Evolutionary conservation across 495 filamentous ascomycete species (phyloP).

Genomic region (Cladorrhinum samala): DNA sequence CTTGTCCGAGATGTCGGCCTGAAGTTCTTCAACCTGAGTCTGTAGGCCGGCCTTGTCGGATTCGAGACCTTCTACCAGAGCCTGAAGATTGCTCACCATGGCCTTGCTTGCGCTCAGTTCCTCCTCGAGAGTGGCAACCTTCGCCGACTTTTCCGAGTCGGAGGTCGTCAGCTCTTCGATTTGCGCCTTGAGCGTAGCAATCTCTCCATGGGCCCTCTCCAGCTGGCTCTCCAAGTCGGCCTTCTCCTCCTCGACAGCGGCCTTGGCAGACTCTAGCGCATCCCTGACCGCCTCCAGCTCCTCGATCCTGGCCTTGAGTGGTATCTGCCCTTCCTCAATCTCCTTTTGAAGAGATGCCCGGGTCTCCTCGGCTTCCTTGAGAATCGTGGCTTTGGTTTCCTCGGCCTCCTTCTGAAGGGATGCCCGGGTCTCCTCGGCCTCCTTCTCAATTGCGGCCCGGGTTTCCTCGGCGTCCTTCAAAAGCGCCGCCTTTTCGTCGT

Average conservation of each 20-base stretch:
- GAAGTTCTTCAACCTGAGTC: slow-evolving; percentile 25
- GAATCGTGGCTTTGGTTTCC: slow-evolving; percentile 7
- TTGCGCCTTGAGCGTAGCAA: slow-evolving; percentile 17
- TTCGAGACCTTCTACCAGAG: slow-evolving; percentile 28
- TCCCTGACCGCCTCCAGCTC: slow-evolving; percentile 36
- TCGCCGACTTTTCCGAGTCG: slow-evolving; percentile 16
- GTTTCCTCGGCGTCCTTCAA: slow-evolving; percentile 17
- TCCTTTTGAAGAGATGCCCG: slow-evolving; percentile 17
- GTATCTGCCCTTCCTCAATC: slow-evolving; percentile 16
- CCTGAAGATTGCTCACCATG: slow-evolving; percentile 14
- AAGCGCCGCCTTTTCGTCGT: slow-evolving; percentile 16
- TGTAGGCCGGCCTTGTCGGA: slow-evolving; percentile 32
- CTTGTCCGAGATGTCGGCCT: slow-evolving; percentile 14
- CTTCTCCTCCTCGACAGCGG: slow-evolving; percentile 30
- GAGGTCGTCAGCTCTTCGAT: slow-evolving; percentile 20
- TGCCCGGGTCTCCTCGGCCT: slow-evolving; percentile 18
- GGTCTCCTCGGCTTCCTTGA: slow-evolving; percentile 9
- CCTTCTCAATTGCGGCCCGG: slow-evolving; percentile 11
- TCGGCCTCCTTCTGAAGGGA: slow-evolving; percentile 7
- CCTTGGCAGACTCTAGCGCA: slow-evolving; percentile 25
- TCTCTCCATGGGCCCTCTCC: slow-evolving; percentile 18
- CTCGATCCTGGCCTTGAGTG: slow-evolving; percentile 19
- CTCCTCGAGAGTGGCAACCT: slow-evolving; percentile 17
- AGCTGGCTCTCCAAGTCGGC: slow-evolving; percentile 25
- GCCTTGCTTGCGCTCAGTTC: slow-evolving; percentile 16